These are phyloP conservation scores for Populus trichocarpa DNA, from an alignment of 441 rosid species.

Conservation along the genomic window DNA sequence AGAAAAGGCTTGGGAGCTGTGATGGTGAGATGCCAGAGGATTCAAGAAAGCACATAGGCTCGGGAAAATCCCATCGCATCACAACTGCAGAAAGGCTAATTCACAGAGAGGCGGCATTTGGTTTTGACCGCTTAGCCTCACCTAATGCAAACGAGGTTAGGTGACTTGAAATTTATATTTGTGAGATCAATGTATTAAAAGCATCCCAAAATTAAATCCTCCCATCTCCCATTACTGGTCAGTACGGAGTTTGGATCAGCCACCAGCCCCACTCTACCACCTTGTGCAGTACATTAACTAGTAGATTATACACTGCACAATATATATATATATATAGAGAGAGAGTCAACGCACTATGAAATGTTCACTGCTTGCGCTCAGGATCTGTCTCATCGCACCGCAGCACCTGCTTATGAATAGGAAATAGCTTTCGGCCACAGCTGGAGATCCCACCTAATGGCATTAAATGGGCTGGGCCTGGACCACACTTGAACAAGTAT, in stretches of 20 bases:
- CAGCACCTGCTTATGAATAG: background rate
- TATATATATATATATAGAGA: no score
- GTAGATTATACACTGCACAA: background rate
- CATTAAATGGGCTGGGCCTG: constrained; percentile 48
- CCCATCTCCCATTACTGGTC: background rate
- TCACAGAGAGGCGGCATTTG: background rate
- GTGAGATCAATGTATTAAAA: background rate
- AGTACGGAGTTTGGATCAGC: background rate
- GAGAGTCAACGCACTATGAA: background rate
- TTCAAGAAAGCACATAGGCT: background rate
- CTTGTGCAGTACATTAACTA: background rate
- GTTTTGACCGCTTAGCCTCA: background rate
- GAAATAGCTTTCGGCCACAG: constrained; percentile 11
- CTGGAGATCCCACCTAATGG: constrained; percentile 24
- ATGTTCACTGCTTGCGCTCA: background rate
- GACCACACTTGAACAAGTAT: constrained; percentile 18
- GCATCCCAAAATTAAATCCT: background rate
- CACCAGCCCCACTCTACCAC: no score
- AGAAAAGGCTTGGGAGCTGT: background rate
- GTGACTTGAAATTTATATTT: no score
- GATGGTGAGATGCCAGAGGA: background rate
- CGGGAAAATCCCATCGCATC: background rate
- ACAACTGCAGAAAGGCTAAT: background rate
- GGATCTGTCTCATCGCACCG: background rate
- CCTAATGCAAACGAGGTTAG: no score